Evolutionary conservation across 2,329 filamentous ascomycete species (phyloP), one percentile per base, ranked within the genome.

Genomic region (Aspergillus aculeatinus): DNA sequence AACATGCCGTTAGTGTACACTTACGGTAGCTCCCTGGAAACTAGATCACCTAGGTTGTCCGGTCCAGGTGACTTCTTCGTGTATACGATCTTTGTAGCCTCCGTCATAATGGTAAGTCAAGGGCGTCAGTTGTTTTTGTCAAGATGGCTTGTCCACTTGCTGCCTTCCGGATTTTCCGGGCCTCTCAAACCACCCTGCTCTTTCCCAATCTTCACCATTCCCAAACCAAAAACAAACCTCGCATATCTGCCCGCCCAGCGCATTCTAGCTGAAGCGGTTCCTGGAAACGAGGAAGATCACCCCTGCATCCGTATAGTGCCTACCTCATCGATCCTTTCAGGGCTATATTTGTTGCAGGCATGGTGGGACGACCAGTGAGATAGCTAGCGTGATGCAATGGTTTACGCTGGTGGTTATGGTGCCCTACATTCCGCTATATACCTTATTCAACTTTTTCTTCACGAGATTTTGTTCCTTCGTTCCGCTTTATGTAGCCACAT

Each of bases 241-340:
- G 80, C 80, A 83, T 78, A 90, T 90, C 89, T 91, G 89, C 89
- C 88, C 89, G 89, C 84, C 86, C 88, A 90, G 88, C 83, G 67
- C 64, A 71, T 62, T 79, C 84, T 88, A 86, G 82, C 88, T 90
- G 88, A 88, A 83, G 77, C 88, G 89, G 88, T 91, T 91, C 89
- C 89, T 91, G 88, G 81, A 90, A 87, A 79, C 82, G 89, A 91
- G 89, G 89, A 83, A 91, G 88, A 91, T 85, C 81, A 85, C 87
- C 88, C 87, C 84, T 86, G 81, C 84, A 83, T 81, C 82, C 78
- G 68, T 76, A 69, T 78, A 79, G 80, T 78, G 62, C 80, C 83
- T 82, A 83, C 87, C 89, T 89, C 87, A 71, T 82, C 79, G 77
- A 80, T 80, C 74, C 71, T 70, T 78, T 61, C 74, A 80, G 83